These are phyloP conservation scores for Epichloe glyceriae DNA, from an alignment of 2,329 filamentous ascomycete genomes.

Conservation along the genomic window DNA sequence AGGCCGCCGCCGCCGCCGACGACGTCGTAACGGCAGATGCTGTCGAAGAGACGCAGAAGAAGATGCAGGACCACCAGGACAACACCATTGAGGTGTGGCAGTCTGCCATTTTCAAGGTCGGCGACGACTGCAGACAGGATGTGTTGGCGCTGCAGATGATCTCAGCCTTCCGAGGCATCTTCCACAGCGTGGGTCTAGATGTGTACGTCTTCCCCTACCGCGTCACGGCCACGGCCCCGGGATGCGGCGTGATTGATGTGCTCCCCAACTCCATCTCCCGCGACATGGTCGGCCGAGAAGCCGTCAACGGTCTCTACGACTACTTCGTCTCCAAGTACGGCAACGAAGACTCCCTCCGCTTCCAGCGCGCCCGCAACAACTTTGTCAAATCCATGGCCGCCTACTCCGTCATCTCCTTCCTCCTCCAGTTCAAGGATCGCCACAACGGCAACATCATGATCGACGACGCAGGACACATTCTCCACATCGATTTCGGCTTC, in stretches of 20 bases:
- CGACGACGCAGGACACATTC: conserved; percentile 89
- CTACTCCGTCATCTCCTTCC: conserved; percentile 91
- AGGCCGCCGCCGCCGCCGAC: conserved; percentile 16
- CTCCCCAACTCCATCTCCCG: conserved; percentile 95
- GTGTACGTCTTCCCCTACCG: conserved; percentile 96
- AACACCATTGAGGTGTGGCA: conserved; percentile 92
- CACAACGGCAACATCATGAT: conserved; percentile 99
- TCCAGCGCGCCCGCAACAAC: conserved; percentile 90
- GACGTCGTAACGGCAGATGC: conserved; percentile 11
- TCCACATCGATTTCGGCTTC: conserved; percentile 98
- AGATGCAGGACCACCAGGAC: conserved; percentile 11
- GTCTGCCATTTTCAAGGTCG: conserved; percentile 98
- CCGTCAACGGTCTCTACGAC: conserved; percentile 95
- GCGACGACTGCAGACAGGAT: conserved; percentile 95
- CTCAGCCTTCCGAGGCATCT: conserved; percentile 91
- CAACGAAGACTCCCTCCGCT: conserved; percentile 85
- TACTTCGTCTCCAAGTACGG: conserved; percentile 98
- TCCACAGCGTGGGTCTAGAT: conserved; percentile 85
- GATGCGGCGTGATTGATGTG: conserved; percentile 96
- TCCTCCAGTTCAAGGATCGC: conserved; percentile 96
- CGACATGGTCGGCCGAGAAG: conserved; percentile 96
- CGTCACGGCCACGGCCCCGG: conserved; percentile 91
- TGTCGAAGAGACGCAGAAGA: conserved; percentile 28
- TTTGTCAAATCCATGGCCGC: conserved; percentile 99
- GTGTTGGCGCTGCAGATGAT: conserved; percentile 97